A percentile compares a stretch with the other conserved stretches of the same genome.
Evolutionary conservation across 495 filamentous ascomycete genomes (phyloP).

Genomic region (Durotheca rogersii): DNA sequence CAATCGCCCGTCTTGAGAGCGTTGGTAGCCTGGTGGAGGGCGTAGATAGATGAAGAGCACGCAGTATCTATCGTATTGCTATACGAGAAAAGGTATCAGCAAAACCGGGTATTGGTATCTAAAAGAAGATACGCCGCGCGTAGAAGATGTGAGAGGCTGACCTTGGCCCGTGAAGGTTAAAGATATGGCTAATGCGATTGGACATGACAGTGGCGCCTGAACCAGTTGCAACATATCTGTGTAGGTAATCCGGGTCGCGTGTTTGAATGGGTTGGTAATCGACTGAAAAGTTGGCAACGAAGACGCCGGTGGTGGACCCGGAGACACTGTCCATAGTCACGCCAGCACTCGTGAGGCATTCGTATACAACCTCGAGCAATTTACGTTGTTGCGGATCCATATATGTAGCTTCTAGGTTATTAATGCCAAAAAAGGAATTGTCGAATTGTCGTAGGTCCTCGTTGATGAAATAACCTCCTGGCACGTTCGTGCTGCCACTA

Average conservation of each 20-base stretch:
- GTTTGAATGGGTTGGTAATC: constrained; percentile 41
- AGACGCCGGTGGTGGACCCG: constrained; percentile 64
- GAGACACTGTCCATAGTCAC: constrained; percentile 55
- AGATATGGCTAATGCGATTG: constrained; percentile 56
- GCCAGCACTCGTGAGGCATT: constrained; percentile 43
- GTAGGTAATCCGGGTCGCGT: constrained; percentile 37
- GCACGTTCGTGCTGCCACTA: constrained; percentile 32
- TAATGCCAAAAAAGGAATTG: constrained; percentile 61
- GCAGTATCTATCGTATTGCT: constrained; percentile 51
- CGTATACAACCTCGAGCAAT: constrained; percentile 44
- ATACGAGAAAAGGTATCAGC: constrained; percentile 21
- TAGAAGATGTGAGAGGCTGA: constrained; percentile 33
- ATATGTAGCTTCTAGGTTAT: constrained; percentile 43
- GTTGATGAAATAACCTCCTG: constrained; percentile 40
- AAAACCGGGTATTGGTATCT: no score
- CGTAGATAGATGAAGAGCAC: constrained; percentile 48
- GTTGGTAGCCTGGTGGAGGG: constrained; percentile 36
- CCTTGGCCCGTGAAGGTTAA: constrained; percentile 49
- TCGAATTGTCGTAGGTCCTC: constrained; percentile 51
- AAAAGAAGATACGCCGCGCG: no score
- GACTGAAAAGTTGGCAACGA: constrained; percentile 32
- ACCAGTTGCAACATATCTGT: constrained; percentile 54
- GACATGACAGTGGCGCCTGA: constrained; percentile 50
- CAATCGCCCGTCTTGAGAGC: constrained; percentile 42
- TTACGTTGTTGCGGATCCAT: constrained; percentile 1